Evolutionary conservation across 768 basidiomycete genomes (phyloP), one percentile per base, ranked within the genome.

Genomic region (Suillus placidus): DNA sequence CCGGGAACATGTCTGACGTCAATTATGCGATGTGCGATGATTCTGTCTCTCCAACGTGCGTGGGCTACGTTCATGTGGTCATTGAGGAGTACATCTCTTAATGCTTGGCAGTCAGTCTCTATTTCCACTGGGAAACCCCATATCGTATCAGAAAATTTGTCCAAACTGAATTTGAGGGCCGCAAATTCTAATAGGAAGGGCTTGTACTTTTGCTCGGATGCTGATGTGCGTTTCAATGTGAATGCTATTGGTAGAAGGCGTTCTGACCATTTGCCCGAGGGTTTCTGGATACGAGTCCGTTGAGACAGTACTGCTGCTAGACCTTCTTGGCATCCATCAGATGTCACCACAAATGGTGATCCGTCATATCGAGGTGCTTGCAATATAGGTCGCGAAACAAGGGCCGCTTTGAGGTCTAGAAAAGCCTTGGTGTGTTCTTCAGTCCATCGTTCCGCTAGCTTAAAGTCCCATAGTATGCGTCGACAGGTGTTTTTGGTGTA

Each of bases 301-400:
- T 73, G 72, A 1, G 73, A 42, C 18, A 80, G 65, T 0, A 76
- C 66, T 2, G 64, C 78, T 4, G 70, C 79, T 64, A 80, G 80
- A 0, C 71, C 79, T 30, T 73, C 66, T 61, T 75, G 73, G 35
- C 69, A 75, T 0, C 77, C 76, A 51, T 81, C 78, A 0, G 76
- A 77, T 0, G 77, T 78, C 5, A 81, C 65, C 3, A 78, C 70
- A 64, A 82, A 82, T 6, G 70, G 76, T 40, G 72, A 69, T 0
- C 76, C 73, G 47, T 80, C 78, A n/a, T 60, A 82, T 10, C 66
- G 38, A 1, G 77, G 78, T 0, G 68, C 70, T 47, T 66, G 64
- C 6, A 81, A 67, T 0, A 80, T 75, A 2, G 80, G 82, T 52
- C 77, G 74, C 1, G 69, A 70, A 1, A 73, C 73, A 1, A 82